Evolutionary conservation across 1,284 basidiomycete species (phyloP).

Genomic region (Ganoderma multipileum): DNA sequence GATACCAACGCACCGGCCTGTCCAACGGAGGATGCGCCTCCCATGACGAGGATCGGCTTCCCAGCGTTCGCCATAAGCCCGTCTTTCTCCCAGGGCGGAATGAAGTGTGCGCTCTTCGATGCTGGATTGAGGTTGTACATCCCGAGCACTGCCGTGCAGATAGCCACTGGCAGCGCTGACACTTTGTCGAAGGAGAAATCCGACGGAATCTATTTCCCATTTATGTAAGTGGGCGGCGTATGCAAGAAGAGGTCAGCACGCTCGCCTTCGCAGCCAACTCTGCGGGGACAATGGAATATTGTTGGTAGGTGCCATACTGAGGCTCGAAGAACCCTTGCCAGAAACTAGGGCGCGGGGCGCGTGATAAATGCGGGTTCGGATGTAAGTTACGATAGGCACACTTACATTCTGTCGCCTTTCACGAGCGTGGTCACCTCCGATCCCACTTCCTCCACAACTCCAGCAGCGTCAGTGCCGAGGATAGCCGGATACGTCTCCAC

Average conservation of each 20-base stretch:
- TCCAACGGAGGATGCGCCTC: constrained; percentile 45
- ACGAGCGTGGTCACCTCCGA: constrained; percentile 55
- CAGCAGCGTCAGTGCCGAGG: constrained; percentile 63
- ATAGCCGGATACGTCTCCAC: constrained; percentile 48
- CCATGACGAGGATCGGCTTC: constrained; percentile 42
- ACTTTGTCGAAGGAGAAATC: constrained; percentile 38
- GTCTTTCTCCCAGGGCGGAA: constrained; percentile 31
- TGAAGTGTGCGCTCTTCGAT: constrained; percentile 28
- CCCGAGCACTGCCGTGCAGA: constrained; percentile 37
- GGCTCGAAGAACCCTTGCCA: constrained; percentile 30
- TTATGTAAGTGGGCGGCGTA: not conserved
- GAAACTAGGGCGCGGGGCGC: constrained; percentile 24
- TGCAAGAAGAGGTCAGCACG: constrained; percentile 28
- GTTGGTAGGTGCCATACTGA: constrained; percentile 38
- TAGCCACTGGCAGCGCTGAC: constrained; percentile 36
- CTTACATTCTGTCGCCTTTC: constrained; percentile 51
- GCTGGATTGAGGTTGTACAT: constrained; percentile 31
- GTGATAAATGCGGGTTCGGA: not conserved
- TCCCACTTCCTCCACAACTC: constrained; percentile 60
- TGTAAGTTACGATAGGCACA: not conserved
- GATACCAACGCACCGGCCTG: constrained; percentile 37
- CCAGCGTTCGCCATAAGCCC: constrained; percentile 32
- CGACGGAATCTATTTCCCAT: not conserved
- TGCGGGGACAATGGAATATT: constrained; percentile 38
- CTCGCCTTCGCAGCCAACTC: constrained; percentile 37